These are phyloP conservation scores for Glycyrrhiza uralensis DNA, from an alignment of 306 rosid species.

Conservation along the genomic window DNA sequence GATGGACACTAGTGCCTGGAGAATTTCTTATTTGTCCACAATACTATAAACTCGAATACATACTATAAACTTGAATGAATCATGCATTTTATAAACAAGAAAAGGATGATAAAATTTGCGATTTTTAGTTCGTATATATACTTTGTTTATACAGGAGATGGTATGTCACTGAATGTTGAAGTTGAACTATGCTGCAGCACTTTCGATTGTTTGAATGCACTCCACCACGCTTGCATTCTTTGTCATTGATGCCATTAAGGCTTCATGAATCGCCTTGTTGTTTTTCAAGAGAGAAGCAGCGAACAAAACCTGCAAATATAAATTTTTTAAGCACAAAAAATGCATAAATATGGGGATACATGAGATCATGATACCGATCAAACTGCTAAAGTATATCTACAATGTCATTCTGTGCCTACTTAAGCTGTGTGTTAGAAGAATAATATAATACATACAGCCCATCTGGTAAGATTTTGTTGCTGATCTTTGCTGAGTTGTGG, in stretches of 20 bases:
- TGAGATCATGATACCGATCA: neutral
- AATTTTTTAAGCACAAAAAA: neutral
- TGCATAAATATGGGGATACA: neutral
- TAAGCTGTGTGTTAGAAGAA: constrained; percentile 14
- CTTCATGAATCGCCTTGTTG: constrained; percentile 63
- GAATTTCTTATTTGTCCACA: neutral
- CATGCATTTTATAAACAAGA: neutral
- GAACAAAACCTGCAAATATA: constrained; percentile 62
- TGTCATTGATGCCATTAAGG: constrained; percentile 65
- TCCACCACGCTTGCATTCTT: constrained; percentile 64
- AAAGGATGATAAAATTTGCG: neutral
- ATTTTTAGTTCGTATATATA: neutral
- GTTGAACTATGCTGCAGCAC: constrained; percentile 42
- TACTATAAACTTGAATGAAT: neutral
- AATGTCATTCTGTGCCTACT: neutral
- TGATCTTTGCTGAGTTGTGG: constrained; percentile 85
- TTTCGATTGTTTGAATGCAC: constrained; percentile 84
- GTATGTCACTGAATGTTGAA: neutral
- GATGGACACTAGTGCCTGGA: neutral
- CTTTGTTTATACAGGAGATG: constrained; percentile 7
- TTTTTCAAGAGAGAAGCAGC: constrained; percentile 81
- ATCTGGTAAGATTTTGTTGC: constrained; percentile 95
- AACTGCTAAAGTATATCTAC: constrained; percentile 1
- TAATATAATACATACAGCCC: constrained; percentile 99
- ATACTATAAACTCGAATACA: neutral